phyloP scores from a whole-genome alignment of 2,329 filamentous ascomycete species.

The Calonectria montana region DNA sequence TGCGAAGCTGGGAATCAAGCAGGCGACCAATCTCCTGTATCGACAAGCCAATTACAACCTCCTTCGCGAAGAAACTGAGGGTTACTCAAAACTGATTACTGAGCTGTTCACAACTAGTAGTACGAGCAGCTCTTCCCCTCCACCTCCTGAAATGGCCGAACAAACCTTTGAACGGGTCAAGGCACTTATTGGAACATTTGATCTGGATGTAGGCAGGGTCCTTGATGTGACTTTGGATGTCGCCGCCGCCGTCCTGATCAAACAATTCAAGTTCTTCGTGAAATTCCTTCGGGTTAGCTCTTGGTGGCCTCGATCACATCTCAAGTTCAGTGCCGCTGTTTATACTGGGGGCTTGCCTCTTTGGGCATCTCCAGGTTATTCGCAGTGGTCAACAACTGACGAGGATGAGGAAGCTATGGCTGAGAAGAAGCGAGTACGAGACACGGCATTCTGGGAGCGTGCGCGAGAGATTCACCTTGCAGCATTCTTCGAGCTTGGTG shows the following conservation, averaged over 20 bases:
- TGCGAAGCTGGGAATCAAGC: conserved; percentile 82
- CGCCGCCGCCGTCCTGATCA: conserved; percentile 92
- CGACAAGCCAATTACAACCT: conserved; percentile 97
- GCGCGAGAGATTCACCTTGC: conserved; percentile 81
- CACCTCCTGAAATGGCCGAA: conserved; percentile 80
- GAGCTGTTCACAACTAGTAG: conserved; percentile 93
- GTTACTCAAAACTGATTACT: conserved; percentile 95
- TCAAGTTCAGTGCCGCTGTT: conserved; percentile 54
- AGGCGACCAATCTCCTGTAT: conserved; percentile 93
- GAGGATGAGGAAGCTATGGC: conserved; percentile 73
- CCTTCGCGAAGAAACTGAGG: conserved; percentile 93
- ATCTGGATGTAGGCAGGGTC: conserved; percentile 94
- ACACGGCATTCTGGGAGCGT: conserved; percentile 82
- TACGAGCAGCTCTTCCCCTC: conserved; percentile 79
- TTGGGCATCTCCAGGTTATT: conserved; percentile 83
- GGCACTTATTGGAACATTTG: conserved; percentile 94
- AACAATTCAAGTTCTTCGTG: conserved; percentile 93
- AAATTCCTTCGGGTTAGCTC: conserved; percentile 92
- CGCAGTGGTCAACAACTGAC: conserved; percentile 71
- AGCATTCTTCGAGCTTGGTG: conserved; percentile 91
- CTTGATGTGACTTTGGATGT: conserved; percentile 96
- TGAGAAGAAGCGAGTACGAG: conserved; percentile 71
- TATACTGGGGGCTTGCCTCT: conserved; percentile 77
- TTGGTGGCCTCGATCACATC: conserved; percentile 87
- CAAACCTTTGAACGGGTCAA: conserved; percentile 93